Base-by-base conservation (phyloP, 1,284 basidiomycete genomes). In the Phenoliferia sp. region DNA sequence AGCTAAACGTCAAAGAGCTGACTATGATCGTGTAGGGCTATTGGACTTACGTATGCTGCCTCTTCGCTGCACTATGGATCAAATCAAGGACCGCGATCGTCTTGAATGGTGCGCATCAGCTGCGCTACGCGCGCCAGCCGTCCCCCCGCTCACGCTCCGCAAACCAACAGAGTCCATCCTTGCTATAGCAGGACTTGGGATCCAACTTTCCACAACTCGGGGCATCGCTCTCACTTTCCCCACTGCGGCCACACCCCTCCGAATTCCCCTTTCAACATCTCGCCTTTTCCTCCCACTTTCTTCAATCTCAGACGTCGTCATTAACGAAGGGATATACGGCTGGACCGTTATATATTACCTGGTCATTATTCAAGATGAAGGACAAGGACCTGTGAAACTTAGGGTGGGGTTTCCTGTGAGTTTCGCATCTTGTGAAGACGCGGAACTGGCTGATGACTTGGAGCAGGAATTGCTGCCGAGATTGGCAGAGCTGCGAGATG, bases 291-390 rank as follows among this genome's bases (percentile, higher is more conserved):
- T 64, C 39, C 55, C 62, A 10, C n/a, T 64, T 33, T 19, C 54
- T 7, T 64, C 54, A 26, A 58, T 64, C 56, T 64, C 62, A n/a
- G 56, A 64, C 56, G 39, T 64, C 19, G 56, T 64, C 26, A 64
- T 64, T 26, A 58, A 64, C 31, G 62, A 64, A 17, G 54, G 54
- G 5, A 64, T 64, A 31, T 64, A 16, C 22, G 39, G 62, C 26
- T 64, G 62, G 62, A 17, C 33, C 7, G 50, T 64, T 44, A 44
- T 64, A 12, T 64, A 64, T 32, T 64, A 64, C 32, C 39, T 64
- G 3, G 62, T 59, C 31, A 48, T 64, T n/a, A 50, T 64, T 31
- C 39, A 57, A 33, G 32, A 64, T 50, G 54, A 57, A 33, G 56
- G n/a, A 15, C 33, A 56, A 31, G 44, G 39, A 2, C 22, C 50